phyloP scores from a whole-genome alignment of 1,284 basidiomycete species.

The Vanrija sp. region DNA sequence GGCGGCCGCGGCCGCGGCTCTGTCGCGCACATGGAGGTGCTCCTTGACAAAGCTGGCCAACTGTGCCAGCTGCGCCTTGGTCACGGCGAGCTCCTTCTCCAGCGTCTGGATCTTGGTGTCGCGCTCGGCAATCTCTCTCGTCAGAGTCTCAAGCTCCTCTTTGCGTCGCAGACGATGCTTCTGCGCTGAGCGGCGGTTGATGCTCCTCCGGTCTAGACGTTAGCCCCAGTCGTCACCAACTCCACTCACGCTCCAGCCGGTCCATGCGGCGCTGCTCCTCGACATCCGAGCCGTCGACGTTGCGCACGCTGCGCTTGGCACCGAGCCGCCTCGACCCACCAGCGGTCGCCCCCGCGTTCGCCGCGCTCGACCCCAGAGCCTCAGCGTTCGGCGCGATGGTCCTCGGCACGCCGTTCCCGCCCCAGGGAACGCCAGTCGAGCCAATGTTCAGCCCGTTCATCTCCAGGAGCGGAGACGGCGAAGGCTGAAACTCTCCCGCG shows the following conservation, averaged over 20 bases:
- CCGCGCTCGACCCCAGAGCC: slow-evolving; percentile 4
- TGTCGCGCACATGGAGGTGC: neutral
- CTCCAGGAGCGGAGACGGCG: slow-evolving; percentile 10
- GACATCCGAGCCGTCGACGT: slow-evolving; percentile 1
- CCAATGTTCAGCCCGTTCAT: slow-evolving; percentile 10
- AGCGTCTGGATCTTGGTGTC: slow-evolving; percentile 12
- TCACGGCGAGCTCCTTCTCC: slow-evolving; percentile 14
- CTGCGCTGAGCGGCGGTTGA: slow-evolving; percentile 22
- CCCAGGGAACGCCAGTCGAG: neutral
- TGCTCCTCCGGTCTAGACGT: slow-evolving; percentile 18
- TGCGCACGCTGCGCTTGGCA: neutral
- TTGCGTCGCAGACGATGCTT: slow-evolving; percentile 21
- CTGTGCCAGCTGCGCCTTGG: slow-evolving; percentile 10
- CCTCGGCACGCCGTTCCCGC: neutral
- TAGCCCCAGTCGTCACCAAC: neutral
- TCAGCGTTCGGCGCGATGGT: slow-evolving; percentile 13
- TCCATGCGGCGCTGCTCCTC: slow-evolving; percentile 10
- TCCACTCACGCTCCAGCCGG: slow-evolving; percentile 15
- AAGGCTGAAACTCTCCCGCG: neutral
- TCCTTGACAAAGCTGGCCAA: neutral
- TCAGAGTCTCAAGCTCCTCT: slow-evolving; percentile 17
- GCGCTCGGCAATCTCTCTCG: slow-evolving; percentile 9
- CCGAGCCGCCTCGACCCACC: neutral
- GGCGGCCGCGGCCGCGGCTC: no score
- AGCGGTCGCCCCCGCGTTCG: neutral